Conservation (phyloP, 2,329 filamentous ascomycete species). For the Phialophora tarda region DNA sequence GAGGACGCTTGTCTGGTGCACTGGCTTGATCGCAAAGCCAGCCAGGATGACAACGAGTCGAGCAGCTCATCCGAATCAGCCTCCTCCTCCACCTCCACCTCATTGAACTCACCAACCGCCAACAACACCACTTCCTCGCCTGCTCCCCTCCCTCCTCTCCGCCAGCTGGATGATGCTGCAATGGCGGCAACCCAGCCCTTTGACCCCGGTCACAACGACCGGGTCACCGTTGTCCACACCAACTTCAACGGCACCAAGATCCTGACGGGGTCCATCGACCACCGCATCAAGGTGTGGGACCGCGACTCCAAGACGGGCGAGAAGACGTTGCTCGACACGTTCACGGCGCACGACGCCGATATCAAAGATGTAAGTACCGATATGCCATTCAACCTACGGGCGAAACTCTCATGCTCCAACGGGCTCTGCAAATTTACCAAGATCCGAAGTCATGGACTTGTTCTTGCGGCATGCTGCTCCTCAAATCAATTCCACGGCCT, state of each 20-base stretch:
- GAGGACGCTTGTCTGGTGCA: neutral
- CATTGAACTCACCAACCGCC: neutral
- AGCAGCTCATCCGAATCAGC: neutral
- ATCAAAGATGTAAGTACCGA: conserved; percentile 74
- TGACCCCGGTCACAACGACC: conserved; percentile 59
- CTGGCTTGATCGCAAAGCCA: neutral
- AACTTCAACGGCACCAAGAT: conserved; percentile 92
- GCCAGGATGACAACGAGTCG: neutral
- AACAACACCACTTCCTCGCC: neutral
- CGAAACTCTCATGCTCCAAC: neutral
- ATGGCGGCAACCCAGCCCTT: conserved; percentile 46
- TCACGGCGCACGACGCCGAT: conserved; percentile 88
- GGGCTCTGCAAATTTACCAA: neutral
- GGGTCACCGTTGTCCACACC: conserved; percentile 84
- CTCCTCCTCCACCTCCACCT: neutral
- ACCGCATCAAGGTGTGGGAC: conserved; percentile 91
- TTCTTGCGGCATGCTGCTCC: conserved; percentile 1
- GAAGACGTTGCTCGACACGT: conserved; percentile 79
- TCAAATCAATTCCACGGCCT: neutral
- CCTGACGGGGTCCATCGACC: conserved; percentile 88
- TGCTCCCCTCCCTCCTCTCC: conserved; percentile 1
- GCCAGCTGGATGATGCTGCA: neutral
- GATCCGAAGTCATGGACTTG: neutral
- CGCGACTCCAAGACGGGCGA: conserved; percentile 73
- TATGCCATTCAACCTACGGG: neutral